Percentiles rank a stretch among this genome's conserved stretches.
Conservation (phyloP, 805 yeast genomes). For the Lipomyces orientalis region DNA sequence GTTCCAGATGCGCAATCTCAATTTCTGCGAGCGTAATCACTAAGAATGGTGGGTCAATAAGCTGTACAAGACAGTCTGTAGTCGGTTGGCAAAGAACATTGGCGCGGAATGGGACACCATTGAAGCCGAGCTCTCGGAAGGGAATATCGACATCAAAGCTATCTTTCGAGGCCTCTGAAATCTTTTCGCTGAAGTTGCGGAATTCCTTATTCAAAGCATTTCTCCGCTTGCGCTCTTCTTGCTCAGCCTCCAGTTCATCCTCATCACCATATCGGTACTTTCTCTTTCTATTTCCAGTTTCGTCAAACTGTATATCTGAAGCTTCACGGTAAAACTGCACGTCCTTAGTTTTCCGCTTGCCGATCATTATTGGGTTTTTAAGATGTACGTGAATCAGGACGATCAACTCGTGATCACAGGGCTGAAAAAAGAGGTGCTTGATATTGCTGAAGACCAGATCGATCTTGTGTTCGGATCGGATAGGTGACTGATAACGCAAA, state of each 20-base stretch:
- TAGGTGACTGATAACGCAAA: constrained; percentile 86
- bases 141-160: constrained; percentile 89
- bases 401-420: constrained; percentile 91
- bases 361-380: constrained; percentile 91
- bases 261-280: constrained; percentile 92
- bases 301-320: constrained; percentile 93
- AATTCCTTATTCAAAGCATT: constrained; percentile 91
- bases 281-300: constrained; percentile 93
- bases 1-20: constrained; percentile 92
- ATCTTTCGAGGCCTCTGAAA: constrained; percentile 86
- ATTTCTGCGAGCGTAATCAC: constrained; percentile 90
- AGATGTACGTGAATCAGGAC: constrained; percentile 92
- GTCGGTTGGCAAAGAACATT: constrained; percentile 96
- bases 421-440: constrained; percentile 92
- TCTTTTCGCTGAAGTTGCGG: constrained; percentile 83
- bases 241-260: constrained; percentile 97
- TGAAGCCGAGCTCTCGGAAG: constrained; percentile 93
- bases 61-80: constrained; percentile 92
- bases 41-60: constrained; percentile 92
- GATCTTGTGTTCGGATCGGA: constrained; percentile 81
- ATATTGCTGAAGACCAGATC: constrained; percentile 90
- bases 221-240: constrained; percentile 94
- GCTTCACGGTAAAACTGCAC: constrained; percentile 97
- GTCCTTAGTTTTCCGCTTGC: constrained; percentile 93
- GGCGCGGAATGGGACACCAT: constrained; percentile 95